Percentiles rank a stretch among this genome's conserved stretches.
phyloP scores from a whole-genome alignment of 1,139 yeast species.

The Wickerhamomyces sp. region DNA sequence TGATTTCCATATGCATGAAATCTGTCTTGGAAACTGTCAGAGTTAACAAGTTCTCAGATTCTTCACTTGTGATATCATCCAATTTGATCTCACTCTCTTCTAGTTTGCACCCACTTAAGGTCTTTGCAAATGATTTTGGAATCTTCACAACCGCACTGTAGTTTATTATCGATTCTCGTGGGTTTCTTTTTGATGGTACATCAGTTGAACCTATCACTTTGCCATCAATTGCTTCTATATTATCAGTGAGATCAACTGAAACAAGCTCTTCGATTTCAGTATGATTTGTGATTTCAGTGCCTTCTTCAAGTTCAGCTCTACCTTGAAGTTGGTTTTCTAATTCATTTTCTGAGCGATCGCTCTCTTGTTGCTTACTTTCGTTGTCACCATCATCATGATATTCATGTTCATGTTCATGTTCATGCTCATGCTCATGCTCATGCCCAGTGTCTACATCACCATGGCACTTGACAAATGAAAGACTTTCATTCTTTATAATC shows the following conservation, averaged over 20 bases:
- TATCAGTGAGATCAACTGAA: too few relatives aligned
- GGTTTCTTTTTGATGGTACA: too few relatives aligned
- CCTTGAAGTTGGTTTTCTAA: too few relatives aligned
- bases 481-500: conserved; percentile 3
- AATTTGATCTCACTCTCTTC: conserved; percentile 5
- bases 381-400: neutral
- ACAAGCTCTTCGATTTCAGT: too few relatives aligned
- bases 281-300: too few relatives aligned
- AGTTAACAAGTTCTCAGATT: conserved; percentile 51
- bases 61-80: conserved; percentile 35
- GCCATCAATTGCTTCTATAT: too few relatives aligned
- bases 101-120: neutral
- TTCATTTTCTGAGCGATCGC: neutral
- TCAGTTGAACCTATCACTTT: neutral
- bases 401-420: neutral
- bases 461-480: conserved; percentile 7
- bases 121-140: conserved; percentile 5
- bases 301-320: neutral
- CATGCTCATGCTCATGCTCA: neutral
- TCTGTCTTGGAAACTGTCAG: conserved; percentile 58
- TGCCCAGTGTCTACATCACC: conserved; percentile 1
- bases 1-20: conserved; percentile 64
- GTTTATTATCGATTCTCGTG: neutral
- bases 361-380: neutral
- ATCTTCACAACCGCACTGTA: conserved; percentile 1